Percentiles rank a stretch among this genome's conserved stretches.
These are phyloP conservation scores for Barnettozyma populi DNA, from an alignment of 805 yeast genomes.

Conservation along the genomic window DNA sequence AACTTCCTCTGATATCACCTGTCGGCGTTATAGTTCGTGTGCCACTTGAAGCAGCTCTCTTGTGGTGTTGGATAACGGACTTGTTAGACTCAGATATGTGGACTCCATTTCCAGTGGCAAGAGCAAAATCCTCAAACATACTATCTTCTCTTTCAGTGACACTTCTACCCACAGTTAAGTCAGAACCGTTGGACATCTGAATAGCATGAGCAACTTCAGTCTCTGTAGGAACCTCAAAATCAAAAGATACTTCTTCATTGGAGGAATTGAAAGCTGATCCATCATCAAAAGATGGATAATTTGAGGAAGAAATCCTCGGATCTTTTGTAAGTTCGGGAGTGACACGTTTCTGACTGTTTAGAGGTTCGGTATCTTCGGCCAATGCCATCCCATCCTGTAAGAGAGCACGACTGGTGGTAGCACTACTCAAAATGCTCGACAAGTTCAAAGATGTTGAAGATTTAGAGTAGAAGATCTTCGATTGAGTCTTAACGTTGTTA, in stretches of 20 bases:
- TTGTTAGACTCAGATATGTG: slow-evolving; percentile 13
- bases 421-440: slow-evolving; percentile 18
- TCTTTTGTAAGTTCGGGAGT: slow-evolving; percentile 12
- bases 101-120: slow-evolving; percentile 1
- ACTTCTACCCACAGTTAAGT: slow-evolving; percentile 19
- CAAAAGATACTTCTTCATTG: slow-evolving; percentile 21
- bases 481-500: slow-evolving; percentile 15
- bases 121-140: slow-evolving; percentile 16
- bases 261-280: slow-evolving; percentile 7
- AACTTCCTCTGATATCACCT: slow-evolving; percentile 21
- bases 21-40: slow-evolving; percentile 10
- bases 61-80: slow-evolving; percentile 22
- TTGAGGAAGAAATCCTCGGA: slow-evolving; percentile 21
- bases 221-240: slow-evolving; percentile 22
- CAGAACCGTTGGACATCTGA: slow-evolving; percentile 24
- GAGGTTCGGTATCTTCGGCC: neutral
- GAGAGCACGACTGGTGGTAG: neutral
- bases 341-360: neutral
- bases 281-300: slow-evolving; percentile 18
- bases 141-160: slow-evolving; percentile 18
- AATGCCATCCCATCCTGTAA: neutral
- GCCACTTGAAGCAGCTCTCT: slow-evolving; percentile 15
- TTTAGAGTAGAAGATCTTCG: slow-evolving; percentile 24
- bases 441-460: slow-evolving; percentile 25
- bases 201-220: slow-evolving; percentile 25